Conservation (phyloP, 2,329 filamentous ascomycete species). For the Calonectria pseudoturangicola region DNA sequence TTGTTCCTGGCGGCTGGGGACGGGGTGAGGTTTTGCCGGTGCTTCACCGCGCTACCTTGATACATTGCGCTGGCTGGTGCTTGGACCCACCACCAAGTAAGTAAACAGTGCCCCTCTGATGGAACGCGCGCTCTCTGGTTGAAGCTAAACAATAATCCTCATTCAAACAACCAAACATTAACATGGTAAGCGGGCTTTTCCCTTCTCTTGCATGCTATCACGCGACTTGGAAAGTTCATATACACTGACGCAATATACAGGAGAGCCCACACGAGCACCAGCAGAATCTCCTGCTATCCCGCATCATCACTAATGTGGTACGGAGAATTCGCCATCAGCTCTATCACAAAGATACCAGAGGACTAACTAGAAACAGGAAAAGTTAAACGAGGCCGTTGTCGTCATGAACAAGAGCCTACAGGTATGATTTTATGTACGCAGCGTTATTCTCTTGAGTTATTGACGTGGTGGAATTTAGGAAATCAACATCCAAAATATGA, state of each 20-base stretch:
- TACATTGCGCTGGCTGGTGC: conserved; percentile 35
- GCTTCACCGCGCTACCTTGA: conserved; percentile 54
- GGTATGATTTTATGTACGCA: conserved; percentile 64
- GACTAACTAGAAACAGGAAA: conserved; percentile 78
- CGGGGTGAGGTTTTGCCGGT: conserved; percentile 57
- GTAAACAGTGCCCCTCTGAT: conserved; percentile 51
- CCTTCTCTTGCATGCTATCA: background rate
- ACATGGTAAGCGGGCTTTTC: conserved; percentile 24
- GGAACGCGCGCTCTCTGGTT: background rate
- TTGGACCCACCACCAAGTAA: conserved; percentile 36
- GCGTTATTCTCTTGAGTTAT: background rate
- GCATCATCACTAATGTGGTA: conserved; percentile 98
- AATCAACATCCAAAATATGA: conserved; percentile 99
- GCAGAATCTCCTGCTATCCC: conserved; percentile 92
- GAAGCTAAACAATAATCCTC: conserved; percentile 17
- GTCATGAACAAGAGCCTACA: conserved; percentile 95
- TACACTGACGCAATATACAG: conserved; percentile 62
- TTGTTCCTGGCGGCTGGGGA: conserved; percentile 32
- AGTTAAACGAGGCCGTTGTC: conserved; percentile 95
- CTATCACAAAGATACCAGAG: background rate
- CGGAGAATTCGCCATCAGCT: conserved; percentile 59
- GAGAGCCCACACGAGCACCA: conserved; percentile 99
- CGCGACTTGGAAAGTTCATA: background rate
- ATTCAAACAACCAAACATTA: conserved; percentile 14
- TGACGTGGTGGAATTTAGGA: conserved; percentile 73